These are phyloP conservation scores for Gastrolobium bilobum DNA, from an alignment of 306 rosid species.

Conservation along the genomic window DNA sequence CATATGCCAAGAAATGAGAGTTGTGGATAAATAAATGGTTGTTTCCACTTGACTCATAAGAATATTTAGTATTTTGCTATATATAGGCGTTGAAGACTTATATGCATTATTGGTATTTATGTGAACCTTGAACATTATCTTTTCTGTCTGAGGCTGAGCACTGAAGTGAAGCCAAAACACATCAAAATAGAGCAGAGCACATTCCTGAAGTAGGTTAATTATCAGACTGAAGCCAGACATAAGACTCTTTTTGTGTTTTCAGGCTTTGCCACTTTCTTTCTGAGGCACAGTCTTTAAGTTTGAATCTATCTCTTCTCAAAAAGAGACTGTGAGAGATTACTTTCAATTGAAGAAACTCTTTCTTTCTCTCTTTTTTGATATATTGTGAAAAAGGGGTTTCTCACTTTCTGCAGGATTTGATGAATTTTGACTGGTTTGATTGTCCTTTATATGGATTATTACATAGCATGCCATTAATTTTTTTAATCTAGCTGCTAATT, in stretches of 20 bases:
- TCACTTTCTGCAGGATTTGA: constrained; percentile 17
- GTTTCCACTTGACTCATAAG: not conserved
- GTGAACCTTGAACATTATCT: constrained; percentile 46
- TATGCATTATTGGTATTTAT: constrained; percentile 39
- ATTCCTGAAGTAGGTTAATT: constrained; percentile 22
- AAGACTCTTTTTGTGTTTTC: not conserved
- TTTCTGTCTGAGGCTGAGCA: constrained; percentile 39
- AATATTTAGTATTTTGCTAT: not conserved
- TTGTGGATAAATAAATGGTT: constrained; percentile 22
- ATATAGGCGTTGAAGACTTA: constrained; percentile 11
- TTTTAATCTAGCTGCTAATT: too few species aligned
- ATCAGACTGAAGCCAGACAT: constrained; percentile 22
- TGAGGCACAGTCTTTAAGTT: constrained; percentile 35
- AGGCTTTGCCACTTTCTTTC: constrained; percentile 18
- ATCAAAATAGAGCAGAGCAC: constrained; percentile 1
- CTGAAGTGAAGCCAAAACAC: constrained; percentile 37
- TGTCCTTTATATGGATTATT: not conserved
- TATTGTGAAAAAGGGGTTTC: not conserved
- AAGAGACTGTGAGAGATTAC: constrained; percentile 12
- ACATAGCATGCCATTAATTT: constrained; percentile 1
- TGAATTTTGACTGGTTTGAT: constrained; percentile 15
- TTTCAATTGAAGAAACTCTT: constrained; percentile 31
- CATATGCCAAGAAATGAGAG: not conserved
- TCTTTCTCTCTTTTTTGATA: not conserved
- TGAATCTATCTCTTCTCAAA: not conserved